Percentiles rank a stretch among this genome's conserved stretches.
Conservation (phyloP, 192 early-diverging fungal species). For the Chytriomyces sp. region DNA sequence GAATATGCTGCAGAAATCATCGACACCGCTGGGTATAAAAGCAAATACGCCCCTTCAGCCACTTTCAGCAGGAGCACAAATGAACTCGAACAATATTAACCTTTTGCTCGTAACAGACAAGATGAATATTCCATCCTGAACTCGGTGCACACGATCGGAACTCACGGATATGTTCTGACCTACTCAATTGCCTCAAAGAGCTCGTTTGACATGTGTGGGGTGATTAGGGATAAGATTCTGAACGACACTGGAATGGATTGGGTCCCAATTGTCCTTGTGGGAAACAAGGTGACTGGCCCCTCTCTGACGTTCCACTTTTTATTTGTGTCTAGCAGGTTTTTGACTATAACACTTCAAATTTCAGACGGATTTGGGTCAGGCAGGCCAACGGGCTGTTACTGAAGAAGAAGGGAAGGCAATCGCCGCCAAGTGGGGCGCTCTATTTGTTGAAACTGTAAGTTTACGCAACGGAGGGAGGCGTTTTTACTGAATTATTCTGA, state of each 20-base stretch:
- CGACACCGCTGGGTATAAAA: slow-evolving; percentile 95
- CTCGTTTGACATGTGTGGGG: slow-evolving; percentile 88
- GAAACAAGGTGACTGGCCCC: slow-evolving; percentile 58
- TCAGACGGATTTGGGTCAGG: slow-evolving; percentile 29
- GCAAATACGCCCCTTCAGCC: slow-evolving; percentile 40
- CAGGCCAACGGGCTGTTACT: slow-evolving; percentile 72
- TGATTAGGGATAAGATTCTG: slow-evolving; percentile 93
- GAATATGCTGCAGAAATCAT: slow-evolving; percentile 90
- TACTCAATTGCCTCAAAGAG: slow-evolving; percentile 87
- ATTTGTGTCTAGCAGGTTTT: neutral
- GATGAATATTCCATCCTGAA: slow-evolving; percentile 94
- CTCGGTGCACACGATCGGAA: slow-evolving; percentile 84
- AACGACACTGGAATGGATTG: slow-evolving; percentile 88
- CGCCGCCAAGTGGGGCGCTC: slow-evolving; percentile 84
- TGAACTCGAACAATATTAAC: neutral
- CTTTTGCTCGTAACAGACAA: slow-evolving; percentile 6
- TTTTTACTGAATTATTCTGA: neutral
- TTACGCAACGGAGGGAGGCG: neutral
- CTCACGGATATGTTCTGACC: slow-evolving; percentile 93
- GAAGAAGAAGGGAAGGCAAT: slow-evolving; percentile 76
- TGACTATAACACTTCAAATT: too few relatives aligned
- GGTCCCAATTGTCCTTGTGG: slow-evolving; percentile 90
- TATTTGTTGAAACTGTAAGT: slow-evolving; percentile 71
- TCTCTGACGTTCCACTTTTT: neutral
- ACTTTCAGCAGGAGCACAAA: neutral